Evolutionary conservation across 2,329 filamentous ascomycete species (phyloP), one percentile per base, ranked within the genome.

Genomic region (Alternaria tenuissima): DNA sequence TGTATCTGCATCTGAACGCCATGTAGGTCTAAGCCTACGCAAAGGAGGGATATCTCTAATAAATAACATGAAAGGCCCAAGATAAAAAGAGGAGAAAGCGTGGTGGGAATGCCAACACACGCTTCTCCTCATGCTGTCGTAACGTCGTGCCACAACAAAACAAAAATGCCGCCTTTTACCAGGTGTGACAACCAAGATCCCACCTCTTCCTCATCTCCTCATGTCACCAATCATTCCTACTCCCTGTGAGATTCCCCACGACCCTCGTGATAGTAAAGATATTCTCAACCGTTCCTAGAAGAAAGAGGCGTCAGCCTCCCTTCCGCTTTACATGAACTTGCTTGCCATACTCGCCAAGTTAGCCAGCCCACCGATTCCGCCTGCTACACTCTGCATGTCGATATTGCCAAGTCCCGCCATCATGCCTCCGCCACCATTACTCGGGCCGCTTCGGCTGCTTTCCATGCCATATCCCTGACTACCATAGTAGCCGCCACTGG

Each of bases 321-420:
- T 46, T 52, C 39, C 57, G 11, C 34, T 26, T 52, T 59, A 86
- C 76, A 85, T 79, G 62, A 86, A 86, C 64, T 71, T 71, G n/a
- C 59, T 64, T 53, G 68, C 69, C 69, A 80, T 81, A 76, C 83
- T 82, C 68, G 85, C 79, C 66, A 86, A 65, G 59, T 80, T 80
- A 14, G 81, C 80, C 48, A 85, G 72, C 48, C 81, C 80, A 22
- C 82, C 80, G 62, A 82, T 81, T 55, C 80, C 76, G 6, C 65
- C 65, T 7, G 68, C 65, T 28, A 78, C 60, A 54, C 69, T 73
- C 67, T 75, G 68, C 49, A 76, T 65, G 59, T 72, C 71, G 14
- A 74, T 54, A 8, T 71, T 70, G 3, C 78, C 67, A 32, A 73
- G 58, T 26, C 65, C 62, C 38, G 63, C 66, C 52, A 69, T 72